A percentile compares a stretch with the other conserved stretches of the same genome.
Evolutionary conservation across 2,329 filamentous ascomycete genomes (phyloP).

Genomic region (Microsporum canis): DNA sequence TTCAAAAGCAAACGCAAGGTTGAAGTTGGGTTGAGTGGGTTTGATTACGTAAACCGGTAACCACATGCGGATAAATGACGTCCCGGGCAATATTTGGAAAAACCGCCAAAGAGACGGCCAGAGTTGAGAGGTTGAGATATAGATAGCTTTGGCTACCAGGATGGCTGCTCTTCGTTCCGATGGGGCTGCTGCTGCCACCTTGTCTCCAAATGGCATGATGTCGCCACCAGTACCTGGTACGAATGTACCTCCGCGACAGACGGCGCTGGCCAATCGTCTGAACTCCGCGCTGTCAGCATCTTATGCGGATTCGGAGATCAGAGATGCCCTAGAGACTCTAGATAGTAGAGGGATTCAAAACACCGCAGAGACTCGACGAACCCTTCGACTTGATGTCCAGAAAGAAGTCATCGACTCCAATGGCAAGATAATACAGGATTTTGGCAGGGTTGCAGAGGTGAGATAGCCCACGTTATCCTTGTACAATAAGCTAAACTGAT

Average conservation of each 20-base stretch:
- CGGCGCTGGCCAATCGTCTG: constrained; percentile 68
- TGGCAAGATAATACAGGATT: constrained; percentile 76
- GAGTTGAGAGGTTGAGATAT: background rate
- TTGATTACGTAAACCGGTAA: background rate
- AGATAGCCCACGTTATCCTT: constrained; percentile 17
- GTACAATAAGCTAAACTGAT: background rate
- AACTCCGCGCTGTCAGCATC: constrained; percentile 80
- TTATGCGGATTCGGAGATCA: constrained; percentile 84
- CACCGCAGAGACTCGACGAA: constrained; percentile 64
- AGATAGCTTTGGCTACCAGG: background rate
- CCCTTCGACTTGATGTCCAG: constrained; percentile 70
- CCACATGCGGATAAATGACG: background rate
- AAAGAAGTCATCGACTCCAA: constrained; percentile 90
- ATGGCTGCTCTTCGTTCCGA: constrained; percentile 6
- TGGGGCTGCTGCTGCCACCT: background rate
- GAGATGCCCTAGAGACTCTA: constrained; percentile 67
- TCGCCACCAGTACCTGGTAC: constrained; percentile 5
- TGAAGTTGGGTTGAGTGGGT: background rate
- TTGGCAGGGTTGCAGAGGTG: constrained; percentile 80
- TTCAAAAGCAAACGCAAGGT: background rate
- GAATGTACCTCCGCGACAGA: constrained; percentile 28
- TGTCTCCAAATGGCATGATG: constrained; percentile 7
- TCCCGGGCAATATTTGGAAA: background rate
- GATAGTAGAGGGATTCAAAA: constrained; percentile 63
- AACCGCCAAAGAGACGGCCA: background rate